Evolutionary conservation across 305 asterid genomes (phyloP), one percentile per base, ranked within the genome.

Genomic region (Lippia alba): DNA sequence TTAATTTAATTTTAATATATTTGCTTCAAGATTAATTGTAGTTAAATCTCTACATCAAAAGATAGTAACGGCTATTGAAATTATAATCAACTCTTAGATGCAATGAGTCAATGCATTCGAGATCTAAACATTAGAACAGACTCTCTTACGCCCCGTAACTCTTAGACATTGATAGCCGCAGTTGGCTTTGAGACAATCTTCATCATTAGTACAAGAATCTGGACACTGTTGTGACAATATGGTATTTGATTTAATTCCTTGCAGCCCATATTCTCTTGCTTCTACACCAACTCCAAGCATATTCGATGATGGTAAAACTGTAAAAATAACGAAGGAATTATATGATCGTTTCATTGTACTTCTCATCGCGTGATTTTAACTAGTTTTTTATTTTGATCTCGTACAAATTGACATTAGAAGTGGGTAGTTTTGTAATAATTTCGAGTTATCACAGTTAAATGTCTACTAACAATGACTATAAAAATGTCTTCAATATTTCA

Each of bases 111-210:
- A 17, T 6, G 36, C 60, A 18, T 2, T 56, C 2, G 17, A 18
- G 2, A 19, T 19, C 8, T 24, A 51, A 57, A 69, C 33, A n/a
- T 41, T 10, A 0, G 74, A 69, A 46, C 74, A 57, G 15, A 69
- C 4, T 16, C 18, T 57, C 66, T 16, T 69, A 0, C 2, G 0
- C 33, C n/a, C 16, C 32, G 50, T 8, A 45, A 24, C 3, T 45
- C 17, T 15, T 12, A 69, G 15, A 69, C 74, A 69, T 16, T 33
- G 65, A 18, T n/a, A 11, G 12, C 66, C 66, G 45, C 74, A 69
- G 3, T 46, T 32, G 11, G 66, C 66, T 8, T 45, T 4, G 12
- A 32, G 14, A 6, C 74, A 69, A 11, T 57, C 74, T 2, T 8
- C 4, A 17, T 69, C 66, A 6, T 0, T 15, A 46, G 4, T 57